Percentiles rank a stretch among this genome's conserved stretches.
Evolutionary conservation across 2,329 filamentous ascomycete species (phyloP).

Genomic region (Cladosporium sp.): DNA sequence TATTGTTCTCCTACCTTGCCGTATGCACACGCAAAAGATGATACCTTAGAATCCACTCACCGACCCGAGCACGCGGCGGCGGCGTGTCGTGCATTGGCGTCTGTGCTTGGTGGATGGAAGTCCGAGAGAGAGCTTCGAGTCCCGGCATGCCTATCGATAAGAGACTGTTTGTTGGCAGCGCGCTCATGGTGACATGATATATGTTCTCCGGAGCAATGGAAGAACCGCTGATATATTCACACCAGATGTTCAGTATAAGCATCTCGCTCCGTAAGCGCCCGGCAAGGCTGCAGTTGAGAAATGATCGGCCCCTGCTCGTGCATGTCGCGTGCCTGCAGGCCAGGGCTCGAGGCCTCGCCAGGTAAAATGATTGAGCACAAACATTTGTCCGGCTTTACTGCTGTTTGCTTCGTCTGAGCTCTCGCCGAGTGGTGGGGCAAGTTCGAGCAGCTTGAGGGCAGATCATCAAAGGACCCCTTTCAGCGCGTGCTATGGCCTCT

Average conservation of each 20-base stretch:
- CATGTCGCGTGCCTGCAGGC: constrained; percentile 9
- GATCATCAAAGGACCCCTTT: background rate
- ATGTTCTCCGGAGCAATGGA: background rate
- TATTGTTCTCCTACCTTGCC: background rate
- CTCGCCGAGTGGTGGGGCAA: background rate
- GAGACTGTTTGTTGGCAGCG: background rate
- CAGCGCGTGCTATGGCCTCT: background rate
- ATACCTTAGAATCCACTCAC: constrained; percentile 11
- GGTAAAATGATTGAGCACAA: constrained; percentile 1
- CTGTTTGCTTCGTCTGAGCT: background rate
- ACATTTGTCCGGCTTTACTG: constrained; percentile 3
- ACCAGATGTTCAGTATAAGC: background rate
- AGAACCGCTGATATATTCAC: background rate
- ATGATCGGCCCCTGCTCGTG: background rate
- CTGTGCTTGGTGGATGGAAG: background rate
- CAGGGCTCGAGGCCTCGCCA: background rate
- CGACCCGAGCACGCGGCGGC: background rate
- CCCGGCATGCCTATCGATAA: constrained; percentile 4
- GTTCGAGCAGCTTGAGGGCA: background rate
- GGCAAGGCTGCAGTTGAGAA: background rate
- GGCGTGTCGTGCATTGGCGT: background rate
- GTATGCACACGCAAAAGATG: background rate
- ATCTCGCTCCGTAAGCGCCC: background rate
- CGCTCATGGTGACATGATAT: background rate
- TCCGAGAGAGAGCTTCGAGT: background rate